These are phyloP conservation scores for Candida silvicultrix DNA, from an alignment of 805 yeast species.

Conservation along the genomic window DNA sequence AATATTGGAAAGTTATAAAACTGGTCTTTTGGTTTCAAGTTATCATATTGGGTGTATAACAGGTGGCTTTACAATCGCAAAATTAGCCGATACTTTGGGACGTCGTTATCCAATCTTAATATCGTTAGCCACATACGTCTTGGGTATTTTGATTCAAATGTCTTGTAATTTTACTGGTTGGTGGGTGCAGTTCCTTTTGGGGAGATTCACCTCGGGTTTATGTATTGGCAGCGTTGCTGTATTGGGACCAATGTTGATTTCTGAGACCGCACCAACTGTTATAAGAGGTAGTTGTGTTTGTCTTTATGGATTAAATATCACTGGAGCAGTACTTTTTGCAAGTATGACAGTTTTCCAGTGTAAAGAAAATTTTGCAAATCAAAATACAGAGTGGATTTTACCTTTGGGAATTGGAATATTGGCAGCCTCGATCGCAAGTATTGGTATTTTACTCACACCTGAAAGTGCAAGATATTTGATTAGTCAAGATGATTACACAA, in stretches of 20 bases:
- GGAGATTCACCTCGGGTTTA: conserved; percentile 64
- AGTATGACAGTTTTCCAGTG: conserved; percentile 58
- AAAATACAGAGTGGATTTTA: conserved; percentile 60
- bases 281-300: conserved; percentile 66
- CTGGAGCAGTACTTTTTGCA: conserved; percentile 62
- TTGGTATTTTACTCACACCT: conserved; percentile 60
- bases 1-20: conserved; percentile 27
- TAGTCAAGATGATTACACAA: conserved; percentile 40
- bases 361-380: conserved; percentile 23
- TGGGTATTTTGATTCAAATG: conserved; percentile 56
- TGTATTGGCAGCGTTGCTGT: conserved; percentile 74
- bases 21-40: conserved; percentile 46
- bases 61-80: conserved; percentile 58
- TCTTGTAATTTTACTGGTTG: conserved; percentile 32
- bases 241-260: conserved; percentile 62
- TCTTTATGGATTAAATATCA: conserved; percentile 56
- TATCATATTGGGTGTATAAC: conserved; percentile 69
- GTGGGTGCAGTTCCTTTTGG: conserved; percentile 62
- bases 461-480: conserved; percentile 62
- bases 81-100: conserved; percentile 54
- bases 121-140: conserved; percentile 47
- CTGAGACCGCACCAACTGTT: conserved; percentile 60
- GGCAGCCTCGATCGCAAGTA: conserved; percentile 38
- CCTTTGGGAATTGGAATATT: conserved; percentile 48
- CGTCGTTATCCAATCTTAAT: conserved; percentile 52